Percentiles rank a stretch among this genome's conserved stretches.
These are phyloP conservation scores for Syzygium aqueum DNA, from an alignment of 345 rosid genomes.

Conservation along the genomic window DNA sequence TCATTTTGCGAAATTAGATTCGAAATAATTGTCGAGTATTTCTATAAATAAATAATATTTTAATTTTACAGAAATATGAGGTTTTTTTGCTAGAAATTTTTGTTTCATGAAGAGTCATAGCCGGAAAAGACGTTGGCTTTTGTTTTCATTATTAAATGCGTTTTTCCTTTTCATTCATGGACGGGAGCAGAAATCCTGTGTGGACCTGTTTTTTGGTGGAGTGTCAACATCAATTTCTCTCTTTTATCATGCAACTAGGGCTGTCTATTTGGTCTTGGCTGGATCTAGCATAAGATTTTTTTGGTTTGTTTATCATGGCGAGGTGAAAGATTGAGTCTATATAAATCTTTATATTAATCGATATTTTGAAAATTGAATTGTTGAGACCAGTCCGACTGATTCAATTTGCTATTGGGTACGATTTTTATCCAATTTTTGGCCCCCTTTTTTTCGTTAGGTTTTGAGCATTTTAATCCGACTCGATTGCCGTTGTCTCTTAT, in stretches of 20 bases:
- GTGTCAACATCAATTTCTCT: neutral
- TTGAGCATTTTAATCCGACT: rapidly evolving
- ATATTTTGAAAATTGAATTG: neutral
- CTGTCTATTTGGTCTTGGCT: neutral
- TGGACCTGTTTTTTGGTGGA: neutral
- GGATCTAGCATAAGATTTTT: neutral
- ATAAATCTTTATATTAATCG: neutral
- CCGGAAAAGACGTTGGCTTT: neutral
- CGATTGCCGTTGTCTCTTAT: neutral
- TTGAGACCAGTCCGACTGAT: neutral
- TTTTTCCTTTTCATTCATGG: neutral
- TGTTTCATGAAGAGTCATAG: neutral
- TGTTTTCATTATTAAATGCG: neutral
- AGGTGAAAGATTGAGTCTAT: neutral
- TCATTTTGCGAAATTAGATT: neutral
- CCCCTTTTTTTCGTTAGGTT: neutral
- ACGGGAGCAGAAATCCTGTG: neutral
- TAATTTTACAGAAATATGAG: neutral
- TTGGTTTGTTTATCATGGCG: neutral
- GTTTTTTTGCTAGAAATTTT: neutral
- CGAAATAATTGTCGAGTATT: neutral
- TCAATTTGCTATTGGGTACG: neutral
- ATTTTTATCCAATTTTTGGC: neutral
- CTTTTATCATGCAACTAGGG: neutral
- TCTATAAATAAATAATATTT: neutral